Conservation (phyloP, 2,329 filamentous ascomycete species). For the Penicillium sp. region DNA sequence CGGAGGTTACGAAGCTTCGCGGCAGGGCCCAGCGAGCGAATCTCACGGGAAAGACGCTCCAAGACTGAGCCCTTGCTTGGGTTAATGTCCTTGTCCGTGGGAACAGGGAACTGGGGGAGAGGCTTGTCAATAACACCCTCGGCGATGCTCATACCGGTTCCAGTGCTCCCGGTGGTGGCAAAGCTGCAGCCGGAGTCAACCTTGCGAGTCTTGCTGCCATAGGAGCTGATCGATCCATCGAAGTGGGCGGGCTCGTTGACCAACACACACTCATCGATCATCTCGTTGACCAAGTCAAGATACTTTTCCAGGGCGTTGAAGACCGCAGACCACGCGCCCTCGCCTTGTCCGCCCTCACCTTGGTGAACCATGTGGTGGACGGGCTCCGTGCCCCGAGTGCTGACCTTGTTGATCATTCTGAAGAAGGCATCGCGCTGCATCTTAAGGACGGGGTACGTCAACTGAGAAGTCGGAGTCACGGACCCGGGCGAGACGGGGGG, state of each 20-base stretch:
- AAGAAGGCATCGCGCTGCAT: slow-evolving; percentile 64
- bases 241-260: slow-evolving; percentile 48
- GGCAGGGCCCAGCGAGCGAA: slow-evolving; percentile 49
- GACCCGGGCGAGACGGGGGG: slow-evolving; percentile 54
- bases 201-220: slow-evolving; percentile 54
- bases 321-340: slow-evolving; percentile 57
- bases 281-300: slow-evolving; percentile 58
- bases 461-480: slow-evolving; percentile 52
- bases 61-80: slow-evolving; percentile 51
- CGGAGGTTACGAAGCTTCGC: slow-evolving; percentile 24
- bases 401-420: slow-evolving; percentile 61
- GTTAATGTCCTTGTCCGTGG: slow-evolving; percentile 19
- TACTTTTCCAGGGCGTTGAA: slow-evolving; percentile 59
- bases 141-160: slow-evolving; percentile 26
- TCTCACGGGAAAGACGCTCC: slow-evolving; percentile 61
- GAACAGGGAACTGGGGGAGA: slow-evolving; percentile 40
- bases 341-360: slow-evolving; percentile 53
- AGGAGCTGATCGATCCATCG: slow-evolving; percentile 27
- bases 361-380: slow-evolving; percentile 57
- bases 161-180: slow-evolving; percentile 37
- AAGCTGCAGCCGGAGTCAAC: slow-evolving; percentile 67
- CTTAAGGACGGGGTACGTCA: slow-evolving; percentile 55
- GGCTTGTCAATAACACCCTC: slow-evolving; percentile 43
- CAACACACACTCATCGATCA: slow-evolving; percentile 61
- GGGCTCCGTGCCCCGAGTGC: slow-evolving; percentile 56